Evolutionary conservation across 208 protist species (phyloP).

Genomic region (Leishmania martiniquensis): DNA sequence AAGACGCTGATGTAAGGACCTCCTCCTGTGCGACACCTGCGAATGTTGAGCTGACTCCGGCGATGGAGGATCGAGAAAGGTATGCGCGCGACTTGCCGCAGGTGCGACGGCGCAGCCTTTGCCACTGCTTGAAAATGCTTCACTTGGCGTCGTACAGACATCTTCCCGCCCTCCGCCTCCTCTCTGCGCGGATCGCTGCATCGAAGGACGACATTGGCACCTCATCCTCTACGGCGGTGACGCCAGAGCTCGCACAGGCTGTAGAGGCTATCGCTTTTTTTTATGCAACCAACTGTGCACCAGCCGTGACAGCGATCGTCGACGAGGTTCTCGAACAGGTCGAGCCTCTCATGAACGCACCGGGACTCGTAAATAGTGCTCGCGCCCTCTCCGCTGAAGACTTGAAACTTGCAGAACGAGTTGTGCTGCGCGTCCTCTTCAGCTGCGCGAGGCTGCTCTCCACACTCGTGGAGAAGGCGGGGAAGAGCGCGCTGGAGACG

Average conservation of each 20-base stretch:
- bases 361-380: not conserved
- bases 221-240: not conserved
- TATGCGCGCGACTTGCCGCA: conserved; percentile 16
- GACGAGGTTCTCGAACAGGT: conserved; percentile 14
- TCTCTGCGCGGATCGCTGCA: conserved; percentile 40
- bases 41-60: not conserved
- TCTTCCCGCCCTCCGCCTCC: conserved; percentile 42
- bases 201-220: not conserved
- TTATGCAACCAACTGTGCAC: conserved; percentile 25
- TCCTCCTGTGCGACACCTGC: not conserved
- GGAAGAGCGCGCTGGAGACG: not conserved
- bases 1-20: not conserved
- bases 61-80: not conserved
- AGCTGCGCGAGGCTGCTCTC: conserved; percentile 27
- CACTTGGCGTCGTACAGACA: conserved; percentile 60
- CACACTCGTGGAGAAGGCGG: not conserved
- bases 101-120: conserved; percentile 44
- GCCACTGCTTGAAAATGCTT: conserved; percentile 44
- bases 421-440: conserved; percentile 22
- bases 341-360: not conserved
- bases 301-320: conserved; percentile 16
- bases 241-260: conserved; percentile 4
- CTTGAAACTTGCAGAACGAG: conserved; percentile 7
- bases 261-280: conserved; percentile 36
- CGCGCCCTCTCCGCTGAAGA: conserved; percentile 6